A percentile compares a stretch with the other conserved stretches of the same genome.
phyloP scores from a whole-genome alignment of 2,329 filamentous ascomycete species.

The Leptodontidium sp. region DNA sequence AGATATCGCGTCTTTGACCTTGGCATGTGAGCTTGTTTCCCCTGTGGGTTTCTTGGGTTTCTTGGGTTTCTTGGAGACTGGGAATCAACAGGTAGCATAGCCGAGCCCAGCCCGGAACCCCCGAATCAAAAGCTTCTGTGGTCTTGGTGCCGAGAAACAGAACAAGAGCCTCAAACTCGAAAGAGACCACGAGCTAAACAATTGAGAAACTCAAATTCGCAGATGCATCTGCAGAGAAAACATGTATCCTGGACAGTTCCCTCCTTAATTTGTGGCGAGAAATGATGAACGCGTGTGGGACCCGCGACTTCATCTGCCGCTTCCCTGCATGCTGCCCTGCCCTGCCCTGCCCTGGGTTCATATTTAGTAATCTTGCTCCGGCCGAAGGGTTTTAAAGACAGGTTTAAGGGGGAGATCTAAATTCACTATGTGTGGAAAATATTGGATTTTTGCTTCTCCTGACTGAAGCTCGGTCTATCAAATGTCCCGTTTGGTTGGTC shows the following conservation, averaged over 20 bases:
- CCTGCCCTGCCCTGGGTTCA: background rate
- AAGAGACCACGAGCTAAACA: background rate
- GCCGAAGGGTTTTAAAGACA: background rate
- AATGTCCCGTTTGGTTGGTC: background rate
- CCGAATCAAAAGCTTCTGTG: background rate
- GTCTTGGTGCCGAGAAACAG: constrained; percentile 6
- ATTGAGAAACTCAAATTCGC: background rate
- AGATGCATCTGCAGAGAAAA: background rate
- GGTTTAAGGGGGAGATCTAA: background rate
- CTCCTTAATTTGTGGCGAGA: too few relatives aligned
- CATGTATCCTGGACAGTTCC: background rate
- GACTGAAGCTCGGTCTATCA: background rate
- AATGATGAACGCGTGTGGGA: background rate
- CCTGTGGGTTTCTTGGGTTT: background rate
- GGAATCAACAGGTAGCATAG: background rate
- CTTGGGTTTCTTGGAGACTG: constrained; percentile 8
- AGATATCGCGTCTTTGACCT: background rate
- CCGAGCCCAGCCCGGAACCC: background rate
- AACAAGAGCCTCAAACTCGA: background rate
- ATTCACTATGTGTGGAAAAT: too few relatives aligned
- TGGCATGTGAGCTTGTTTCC: constrained; percentile 16
- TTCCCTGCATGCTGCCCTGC: background rate
- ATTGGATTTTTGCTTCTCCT: background rate
- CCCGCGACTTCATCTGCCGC: background rate
- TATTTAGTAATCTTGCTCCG: background rate